Percentiles rank a stretch among this genome's conserved stretches.
Conservation (phyloP, 352 stramenopile genomes). For the Pythium volutum region DNA sequence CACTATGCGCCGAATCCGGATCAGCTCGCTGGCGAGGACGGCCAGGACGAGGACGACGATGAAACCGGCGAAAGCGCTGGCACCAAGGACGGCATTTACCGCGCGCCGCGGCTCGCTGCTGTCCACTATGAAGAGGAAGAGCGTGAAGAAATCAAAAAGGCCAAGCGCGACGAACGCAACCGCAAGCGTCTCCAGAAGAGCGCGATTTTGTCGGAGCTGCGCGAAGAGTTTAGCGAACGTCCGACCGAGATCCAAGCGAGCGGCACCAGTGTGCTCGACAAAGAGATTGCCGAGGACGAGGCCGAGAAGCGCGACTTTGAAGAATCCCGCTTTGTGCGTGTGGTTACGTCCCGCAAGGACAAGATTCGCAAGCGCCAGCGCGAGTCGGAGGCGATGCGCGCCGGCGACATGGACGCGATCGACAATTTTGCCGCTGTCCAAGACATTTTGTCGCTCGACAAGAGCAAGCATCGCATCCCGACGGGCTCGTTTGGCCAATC, state of each 20-base stretch:
- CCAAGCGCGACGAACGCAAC: slow-evolving; percentile 76
- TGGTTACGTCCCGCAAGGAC: slow-evolving; percentile 85
- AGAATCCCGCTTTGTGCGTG: slow-evolving; percentile 81
- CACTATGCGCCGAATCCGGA: slow-evolving; percentile 81
- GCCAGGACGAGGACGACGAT: slow-evolving; percentile 41
- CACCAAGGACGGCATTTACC: slow-evolving; percentile 71
- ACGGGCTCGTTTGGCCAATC: slow-evolving; percentile 32
- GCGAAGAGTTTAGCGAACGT: slow-evolving; percentile 83
- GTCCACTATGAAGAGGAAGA: slow-evolving; percentile 87
- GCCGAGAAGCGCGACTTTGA: slow-evolving; percentile 84
- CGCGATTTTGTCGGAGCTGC: slow-evolving; percentile 78
- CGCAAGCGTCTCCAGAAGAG: slow-evolving; percentile 83
- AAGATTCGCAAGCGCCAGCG: slow-evolving; percentile 86
- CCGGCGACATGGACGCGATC: slow-evolving; percentile 77
- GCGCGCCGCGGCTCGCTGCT: slow-evolving; percentile 65
- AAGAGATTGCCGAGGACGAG: slow-evolving; percentile 78
- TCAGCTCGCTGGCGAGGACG: slow-evolving; percentile 57
- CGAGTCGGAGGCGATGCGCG: slow-evolving; percentile 69
- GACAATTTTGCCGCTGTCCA: slow-evolving; percentile 86
- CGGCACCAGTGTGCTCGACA: slow-evolving; percentile 59
- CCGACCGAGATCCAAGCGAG: slow-evolving; percentile 68
- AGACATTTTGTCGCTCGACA: slow-evolving; percentile 71
- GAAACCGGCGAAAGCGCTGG: slow-evolving; percentile 23
- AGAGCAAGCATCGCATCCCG: slow-evolving; percentile 65
- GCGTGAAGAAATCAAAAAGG: slow-evolving; percentile 70